Evolutionary conservation across 768 basidiomycete species (phyloP).

Genomic region (Boletales sp.): DNA sequence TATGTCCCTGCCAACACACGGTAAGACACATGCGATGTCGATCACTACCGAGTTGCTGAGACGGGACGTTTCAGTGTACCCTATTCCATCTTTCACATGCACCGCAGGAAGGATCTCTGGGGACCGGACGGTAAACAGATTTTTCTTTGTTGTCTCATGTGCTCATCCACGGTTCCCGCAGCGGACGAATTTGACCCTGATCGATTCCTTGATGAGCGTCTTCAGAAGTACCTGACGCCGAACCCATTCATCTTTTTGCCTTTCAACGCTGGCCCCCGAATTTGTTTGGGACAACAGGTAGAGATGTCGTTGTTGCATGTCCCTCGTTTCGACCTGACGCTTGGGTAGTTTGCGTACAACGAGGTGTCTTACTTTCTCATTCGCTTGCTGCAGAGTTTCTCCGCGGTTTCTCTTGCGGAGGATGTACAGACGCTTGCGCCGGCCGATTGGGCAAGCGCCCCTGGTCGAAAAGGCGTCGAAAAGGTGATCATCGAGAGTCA

Average conservation of each 20-base stretch:
- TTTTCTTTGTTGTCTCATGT: not conserved
- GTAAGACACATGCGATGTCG: constrained; percentile 9
- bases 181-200: constrained; percentile 64
- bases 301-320: not conserved
- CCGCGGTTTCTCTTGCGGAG: too few species aligned
- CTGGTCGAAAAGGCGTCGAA: constrained; percentile 38
- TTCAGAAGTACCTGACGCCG: constrained; percentile 50
- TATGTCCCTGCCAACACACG: constrained; percentile 32
- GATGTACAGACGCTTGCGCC: constrained; percentile 9
- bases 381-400: constrained; percentile 40
- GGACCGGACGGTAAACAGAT: constrained; percentile 48
- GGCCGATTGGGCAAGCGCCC: constrained; percentile 29
- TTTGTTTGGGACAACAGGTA: constrained; percentile 38
- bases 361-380: constrained; percentile 53
- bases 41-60: not conserved
- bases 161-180: constrained; percentile 17
- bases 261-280: constrained; percentile 39
- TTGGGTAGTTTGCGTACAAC: constrained; percentile 52
- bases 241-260: constrained; percentile 52
- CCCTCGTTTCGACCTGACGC: not conserved
- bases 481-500: constrained; percentile 37
- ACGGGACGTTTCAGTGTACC: constrained; percentile 24
- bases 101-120: constrained; percentile 41
- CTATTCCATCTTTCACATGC: constrained; percentile 55
- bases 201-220: constrained; percentile 59